Base-by-base conservation (phyloP, 257 asterid genomes). In the Euphrasia confusa region DNA sequence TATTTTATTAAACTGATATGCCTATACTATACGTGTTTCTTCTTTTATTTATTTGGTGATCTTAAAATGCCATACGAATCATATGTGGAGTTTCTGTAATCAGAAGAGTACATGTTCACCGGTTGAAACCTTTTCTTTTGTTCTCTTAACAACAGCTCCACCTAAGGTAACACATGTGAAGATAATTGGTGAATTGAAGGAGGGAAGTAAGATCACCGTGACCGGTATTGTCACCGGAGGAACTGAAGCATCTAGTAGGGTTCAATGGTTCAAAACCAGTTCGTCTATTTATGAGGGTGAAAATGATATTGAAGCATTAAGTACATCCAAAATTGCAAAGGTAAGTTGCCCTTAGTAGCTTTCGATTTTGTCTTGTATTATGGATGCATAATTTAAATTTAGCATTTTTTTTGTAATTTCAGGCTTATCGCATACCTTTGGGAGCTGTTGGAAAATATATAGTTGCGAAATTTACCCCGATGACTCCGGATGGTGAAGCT, bases 401-500 rank as follows among this genome's bases (percentile, higher is more conserved):
- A 44, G 53, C 63, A 54, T 71, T 66, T 64, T 71, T 37, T 37
- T 10, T 60, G 71, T 66, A 65, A 44, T 70, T 39, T 60, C 24
- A 93, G 99, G 95, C 96, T 55, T 87, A 80, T 65, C 96, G 99
- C 67, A 73, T 93, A 73, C 97, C 99, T 52, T 67, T 93, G 74
- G 97, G 96, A 74, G 99, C 99, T 50, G 94, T 93, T 70, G 96
- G 99, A 59, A 80, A 79, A 63, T 84, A 78, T 57, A 65, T 93
- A 71, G 76, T 82, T 66, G 96, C 96, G 66, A 89, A 87, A 71
- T 93, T 93, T 73, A 89, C 85, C 33, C 99, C 99, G 60, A 89
- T 89, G 99, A 78, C 97, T 56, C 99, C 99, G 5, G 94, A 89
- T 70, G 99, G 99, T 64, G 97, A 89, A 87, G 85, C 89, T 73